These are phyloP conservation scores for Candida endomychidarum DNA, from an alignment of 805 yeast genomes.

Conservation along the genomic window DNA sequence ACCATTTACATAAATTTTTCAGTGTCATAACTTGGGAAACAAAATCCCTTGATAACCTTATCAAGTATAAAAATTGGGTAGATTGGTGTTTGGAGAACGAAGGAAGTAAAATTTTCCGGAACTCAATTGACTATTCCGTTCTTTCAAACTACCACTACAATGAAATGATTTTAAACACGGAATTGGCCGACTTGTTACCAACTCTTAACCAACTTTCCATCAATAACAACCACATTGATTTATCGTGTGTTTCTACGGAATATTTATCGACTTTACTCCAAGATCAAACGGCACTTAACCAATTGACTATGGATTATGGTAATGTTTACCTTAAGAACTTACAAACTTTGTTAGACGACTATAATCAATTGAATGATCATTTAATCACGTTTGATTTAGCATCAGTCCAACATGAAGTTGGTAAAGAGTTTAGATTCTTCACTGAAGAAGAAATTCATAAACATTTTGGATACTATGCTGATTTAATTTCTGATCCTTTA, in stretches of 20 bases:
- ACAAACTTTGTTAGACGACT: constrained; percentile 12
- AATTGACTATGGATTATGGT: constrained; percentile 8
- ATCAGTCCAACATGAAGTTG: constrained; percentile 5
- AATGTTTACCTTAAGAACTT: constrained; percentile 13
- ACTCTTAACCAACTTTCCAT: constrained; percentile 10
- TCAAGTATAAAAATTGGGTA: constrained; percentile 13
- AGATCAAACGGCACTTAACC: not conserved
- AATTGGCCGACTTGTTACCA: constrained; percentile 13
- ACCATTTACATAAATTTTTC: not conserved
- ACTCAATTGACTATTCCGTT: constrained; percentile 15
- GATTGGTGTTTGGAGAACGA: constrained; percentile 17
- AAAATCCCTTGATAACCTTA: constrained; percentile 11
- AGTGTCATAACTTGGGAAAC: constrained; percentile 7
- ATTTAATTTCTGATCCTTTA: constrained; percentile 14
- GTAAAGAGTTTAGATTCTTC: constrained; percentile 13
- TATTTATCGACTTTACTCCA: constrained; percentile 10
- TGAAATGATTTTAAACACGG: constrained; percentile 11
- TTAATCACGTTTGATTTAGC: constrained; percentile 10
- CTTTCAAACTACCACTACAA: constrained; percentile 13
- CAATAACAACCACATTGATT: constrained; percentile 7
- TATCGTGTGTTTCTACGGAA: constrained; percentile 13
- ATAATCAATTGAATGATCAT: constrained; percentile 10
- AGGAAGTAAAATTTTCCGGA: constrained; percentile 7
- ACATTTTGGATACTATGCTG: constrained; percentile 16
- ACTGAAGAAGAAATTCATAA: constrained; percentile 12